phyloP scores from a whole-genome alignment of 2,329 filamentous ascomycete genomes.

The Calonectria pauciramosa region DNA sequence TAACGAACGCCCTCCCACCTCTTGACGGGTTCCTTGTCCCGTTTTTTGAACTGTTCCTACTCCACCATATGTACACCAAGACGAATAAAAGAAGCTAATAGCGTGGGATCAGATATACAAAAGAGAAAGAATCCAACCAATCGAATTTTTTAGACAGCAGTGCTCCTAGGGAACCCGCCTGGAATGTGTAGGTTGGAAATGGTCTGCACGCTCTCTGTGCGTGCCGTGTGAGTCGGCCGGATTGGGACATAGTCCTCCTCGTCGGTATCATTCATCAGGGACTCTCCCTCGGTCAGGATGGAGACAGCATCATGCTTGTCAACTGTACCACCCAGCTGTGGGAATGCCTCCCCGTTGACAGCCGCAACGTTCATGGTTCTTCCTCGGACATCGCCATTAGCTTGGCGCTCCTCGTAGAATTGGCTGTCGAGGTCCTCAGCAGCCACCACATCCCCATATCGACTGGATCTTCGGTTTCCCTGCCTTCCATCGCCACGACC shows the following conservation, averaged over 20 bases:
- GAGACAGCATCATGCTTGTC: slow-evolving; percentile 30
- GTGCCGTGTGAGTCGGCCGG: slow-evolving; percentile 45
- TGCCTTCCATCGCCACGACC: slow-evolving; percentile 14
- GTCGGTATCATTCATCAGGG: slow-evolving; percentile 38
- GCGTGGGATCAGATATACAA: slow-evolving; percentile 20
- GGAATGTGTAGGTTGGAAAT: slow-evolving; percentile 79
- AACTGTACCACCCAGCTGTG: slow-evolving; percentile 34
- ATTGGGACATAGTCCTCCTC: slow-evolving; percentile 41
- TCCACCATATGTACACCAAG: slow-evolving; percentile 23
- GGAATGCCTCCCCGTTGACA: slow-evolving; percentile 41
- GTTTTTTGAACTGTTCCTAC: slow-evolving; percentile 25
- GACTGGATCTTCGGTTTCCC: slow-evolving; percentile 22
- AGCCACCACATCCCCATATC: slow-evolving; percentile 24
- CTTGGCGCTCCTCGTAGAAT: slow-evolving; percentile 18
- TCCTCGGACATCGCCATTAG: slow-evolving; percentile 28
- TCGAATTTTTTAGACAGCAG: slow-evolving; percentile 57
- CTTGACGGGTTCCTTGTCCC: slow-evolving; percentile 13
- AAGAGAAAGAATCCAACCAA: slow-evolving; percentile 26
- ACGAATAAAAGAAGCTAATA: slow-evolving; percentile 24
- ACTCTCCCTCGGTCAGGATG: slow-evolving; percentile 39
- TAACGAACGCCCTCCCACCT: slow-evolving; percentile 40
- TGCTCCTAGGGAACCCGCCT: slow-evolving; percentile 71
- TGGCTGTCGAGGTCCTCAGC: slow-evolving; percentile 22
- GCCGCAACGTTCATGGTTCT: slow-evolving; percentile 36
- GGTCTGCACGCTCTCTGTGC: slow-evolving; percentile 63